Percentiles rank a stretch among this genome's conserved stretches.
phyloP scores from a whole-genome alignment of 2,329 filamentous ascomycete species.

The Zasmidium angulare region DNA sequence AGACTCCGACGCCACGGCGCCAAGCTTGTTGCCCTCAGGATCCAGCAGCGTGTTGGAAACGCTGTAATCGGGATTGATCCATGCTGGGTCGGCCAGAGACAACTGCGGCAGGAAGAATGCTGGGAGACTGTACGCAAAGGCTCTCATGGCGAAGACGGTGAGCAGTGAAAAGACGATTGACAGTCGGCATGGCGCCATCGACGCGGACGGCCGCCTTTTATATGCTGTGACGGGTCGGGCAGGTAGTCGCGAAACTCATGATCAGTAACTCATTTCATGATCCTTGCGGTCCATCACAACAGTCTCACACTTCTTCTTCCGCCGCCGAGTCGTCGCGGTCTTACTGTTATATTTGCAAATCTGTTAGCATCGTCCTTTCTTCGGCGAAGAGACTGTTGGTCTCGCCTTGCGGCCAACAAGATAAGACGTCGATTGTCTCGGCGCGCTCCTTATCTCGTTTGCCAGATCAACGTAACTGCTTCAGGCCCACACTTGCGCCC shows the following conservation, averaged over 20 bases:
- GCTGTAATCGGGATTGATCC: constrained; percentile 12
- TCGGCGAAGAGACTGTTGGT: neutral
- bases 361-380: neutral
- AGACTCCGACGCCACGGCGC: constrained; percentile 49
- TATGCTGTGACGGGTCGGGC: neutral
- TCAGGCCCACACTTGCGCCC: too few relatives aligned
- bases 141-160: constrained; percentile 17
- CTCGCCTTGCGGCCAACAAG: neutral
- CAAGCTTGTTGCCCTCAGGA: constrained; percentile 33
- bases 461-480: neutral
- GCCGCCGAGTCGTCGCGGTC: neutral
- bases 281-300: neutral
- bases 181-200: neutral
- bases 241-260: neutral
- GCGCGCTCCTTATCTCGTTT: too few relatives aligned
- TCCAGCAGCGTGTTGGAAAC: constrained; percentile 16
- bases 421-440: too few relatives aligned
- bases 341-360: neutral
- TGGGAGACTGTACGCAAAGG: constrained; percentile 14
- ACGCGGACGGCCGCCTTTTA: neutral
- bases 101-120: constrained; percentile 22
- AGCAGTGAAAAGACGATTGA: neutral
- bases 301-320: neutral
- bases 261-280: neutral
- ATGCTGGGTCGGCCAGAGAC: constrained; percentile 14